phyloP scores from a whole-genome alignment of 495 filamentous ascomycete genomes.

The Hyaloscypha bicolor region DNA sequence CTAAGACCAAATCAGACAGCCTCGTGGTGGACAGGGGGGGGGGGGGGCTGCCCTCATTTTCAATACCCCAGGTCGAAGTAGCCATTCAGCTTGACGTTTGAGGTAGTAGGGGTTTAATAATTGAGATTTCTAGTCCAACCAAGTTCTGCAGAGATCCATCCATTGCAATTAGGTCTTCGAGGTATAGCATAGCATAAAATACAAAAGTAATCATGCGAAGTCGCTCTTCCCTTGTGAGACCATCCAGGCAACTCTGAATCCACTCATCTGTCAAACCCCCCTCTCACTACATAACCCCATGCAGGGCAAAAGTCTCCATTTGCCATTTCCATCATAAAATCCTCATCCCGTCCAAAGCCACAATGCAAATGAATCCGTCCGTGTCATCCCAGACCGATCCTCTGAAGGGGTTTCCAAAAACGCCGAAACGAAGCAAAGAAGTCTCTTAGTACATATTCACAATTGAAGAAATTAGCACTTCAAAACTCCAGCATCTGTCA shows the following conservation, averaged over 20 bases:
- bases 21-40: too few relatives aligned
- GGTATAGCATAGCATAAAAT: not conserved
- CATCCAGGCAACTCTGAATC: not conserved
- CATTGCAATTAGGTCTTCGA: not conserved
- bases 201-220: not conserved
- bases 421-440: not conserved
- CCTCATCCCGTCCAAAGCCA: not conserved
- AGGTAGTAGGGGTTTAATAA: too few relatives aligned
- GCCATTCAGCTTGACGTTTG: too few relatives aligned
- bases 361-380: constrained; percentile 1
- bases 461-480: not conserved
- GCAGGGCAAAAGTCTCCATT: not conserved
- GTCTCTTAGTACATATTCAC: constrained; percentile 10
- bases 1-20: too few relatives aligned
- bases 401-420: not conserved
- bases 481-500: not conserved
- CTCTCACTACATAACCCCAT: not conserved
- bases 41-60: too few relatives aligned
- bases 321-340: not conserved
- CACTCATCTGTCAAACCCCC: not conserved
- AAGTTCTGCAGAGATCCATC: not conserved
- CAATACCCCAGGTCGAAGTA: too few relatives aligned
- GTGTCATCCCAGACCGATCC: not conserved
- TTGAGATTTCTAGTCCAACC: not conserved
- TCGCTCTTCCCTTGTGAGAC: not conserved